Percentiles rank a stretch among this genome's conserved stretches.
Conservation (phyloP, 805 yeast genomes). For the Priceomyces fermenticarens region DNA sequence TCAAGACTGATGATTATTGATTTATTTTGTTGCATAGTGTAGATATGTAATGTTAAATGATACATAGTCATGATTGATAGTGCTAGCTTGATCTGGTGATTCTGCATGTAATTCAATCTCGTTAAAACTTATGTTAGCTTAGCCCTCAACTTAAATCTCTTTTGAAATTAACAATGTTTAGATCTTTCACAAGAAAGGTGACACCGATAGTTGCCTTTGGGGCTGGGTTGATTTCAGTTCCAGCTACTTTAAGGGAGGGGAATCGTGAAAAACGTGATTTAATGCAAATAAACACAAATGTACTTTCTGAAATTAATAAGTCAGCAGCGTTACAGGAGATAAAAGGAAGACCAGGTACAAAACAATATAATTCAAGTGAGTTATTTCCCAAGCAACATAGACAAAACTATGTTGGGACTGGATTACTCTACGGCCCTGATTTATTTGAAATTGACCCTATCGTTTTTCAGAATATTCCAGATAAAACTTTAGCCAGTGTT, state of each 20-base stretch:
- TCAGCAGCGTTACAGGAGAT: constrained; percentile 18
- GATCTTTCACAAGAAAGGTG: constrained; percentile 21
- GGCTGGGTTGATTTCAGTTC: constrained; percentile 25
- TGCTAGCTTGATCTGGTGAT: too few relatives aligned
- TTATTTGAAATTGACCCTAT: constrained; percentile 76
- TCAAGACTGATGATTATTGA: too few relatives aligned
- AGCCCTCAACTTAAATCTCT: too few relatives aligned
- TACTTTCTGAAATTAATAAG: constrained; percentile 15
- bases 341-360: constrained; percentile 10
- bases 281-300: constrained; percentile 16
- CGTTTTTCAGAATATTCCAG: constrained; percentile 49
- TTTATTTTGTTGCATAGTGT: too few relatives aligned
- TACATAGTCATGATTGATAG: too few relatives aligned
- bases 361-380: constrained; percentile 11
- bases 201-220: constrained; percentile 31
- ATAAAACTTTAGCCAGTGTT: constrained; percentile 58
- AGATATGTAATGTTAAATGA: too few relatives aligned
- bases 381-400: constrained; percentile 57
- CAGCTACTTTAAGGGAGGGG: constrained; percentile 22
- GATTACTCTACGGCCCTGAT: constrained; percentile 65
- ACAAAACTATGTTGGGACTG: constrained; percentile 65
- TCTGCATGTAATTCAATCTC: too few relatives aligned
- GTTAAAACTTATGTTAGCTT: too few relatives aligned
- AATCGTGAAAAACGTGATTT: constrained; percentile 11
- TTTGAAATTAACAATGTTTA: constrained; percentile 18